A percentile compares a stretch with the other conserved stretches of the same genome.
Evolutionary conservation across 257 asterid genomes (phyloP).

Genomic region (Cinchona pubescens): DNA sequence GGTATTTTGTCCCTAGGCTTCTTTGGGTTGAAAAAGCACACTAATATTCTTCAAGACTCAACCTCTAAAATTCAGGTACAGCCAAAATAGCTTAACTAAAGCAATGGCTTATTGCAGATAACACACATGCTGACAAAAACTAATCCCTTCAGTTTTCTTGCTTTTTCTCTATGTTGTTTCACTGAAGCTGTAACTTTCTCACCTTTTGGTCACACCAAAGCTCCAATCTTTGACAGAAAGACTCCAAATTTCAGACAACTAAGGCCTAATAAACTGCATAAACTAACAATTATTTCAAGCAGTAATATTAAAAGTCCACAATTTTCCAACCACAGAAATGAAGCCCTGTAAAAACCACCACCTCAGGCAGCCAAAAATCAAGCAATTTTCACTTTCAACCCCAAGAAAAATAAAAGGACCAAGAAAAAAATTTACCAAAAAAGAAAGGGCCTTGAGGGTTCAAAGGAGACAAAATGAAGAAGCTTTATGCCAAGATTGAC

Average conservation of each 20-base stretch:
- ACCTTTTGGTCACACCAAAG: slow-evolving; percentile 20
- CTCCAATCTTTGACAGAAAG: slow-evolving; percentile 19
- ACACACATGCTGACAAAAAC: slow-evolving; percentile 47
- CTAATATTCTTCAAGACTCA: slow-evolving; percentile 4
- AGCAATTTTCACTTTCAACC: slow-evolving; percentile 4
- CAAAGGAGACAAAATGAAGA: slow-evolving; percentile 7
- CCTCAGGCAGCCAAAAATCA: slow-evolving; percentile 9
- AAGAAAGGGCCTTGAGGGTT: background rate
- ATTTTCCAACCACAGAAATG: slow-evolving; percentile 1
- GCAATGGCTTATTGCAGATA: slow-evolving; percentile 38
- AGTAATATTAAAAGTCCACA: slow-evolving; percentile 18
- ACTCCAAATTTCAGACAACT: slow-evolving; percentile 17
- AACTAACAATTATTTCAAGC: slow-evolving; percentile 14
- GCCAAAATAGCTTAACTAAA: slow-evolving; percentile 73
- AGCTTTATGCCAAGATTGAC: slow-evolving; percentile 18
- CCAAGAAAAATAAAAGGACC: background rate
- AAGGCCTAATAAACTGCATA: slow-evolving; percentile 7
- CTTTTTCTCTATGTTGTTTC: slow-evolving; percentile 3
- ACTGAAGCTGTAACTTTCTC: slow-evolving; percentile 24
- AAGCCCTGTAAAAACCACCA: background rate
- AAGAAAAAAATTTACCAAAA: slow-evolving; percentile 1
- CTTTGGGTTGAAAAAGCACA: slow-evolving; percentile 27
- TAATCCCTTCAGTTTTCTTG: slow-evolving; percentile 17
- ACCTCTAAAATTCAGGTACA: slow-evolving; percentile 38
- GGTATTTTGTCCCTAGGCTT: slow-evolving; percentile 29